Evolutionary conservation across 768 basidiomycete species (phyloP).

Genomic region (Lactifluus rugatus): DNA sequence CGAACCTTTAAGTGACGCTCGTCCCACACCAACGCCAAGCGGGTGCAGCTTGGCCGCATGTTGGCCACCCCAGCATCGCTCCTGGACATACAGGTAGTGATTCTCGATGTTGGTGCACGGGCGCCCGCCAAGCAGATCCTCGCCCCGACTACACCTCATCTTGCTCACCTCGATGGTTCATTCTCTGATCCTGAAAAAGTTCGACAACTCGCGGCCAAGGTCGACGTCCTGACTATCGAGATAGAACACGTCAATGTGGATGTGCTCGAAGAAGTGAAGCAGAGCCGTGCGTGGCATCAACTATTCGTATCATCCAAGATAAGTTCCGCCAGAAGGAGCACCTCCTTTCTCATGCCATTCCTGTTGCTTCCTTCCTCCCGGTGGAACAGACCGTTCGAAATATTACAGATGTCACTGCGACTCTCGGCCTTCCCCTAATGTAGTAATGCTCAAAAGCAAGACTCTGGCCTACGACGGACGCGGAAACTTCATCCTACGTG

Average conservation of each 20-base stretch:
- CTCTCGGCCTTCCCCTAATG: constrained; percentile 73
- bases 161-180: constrained; percentile 75
- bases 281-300: constrained; percentile 36
- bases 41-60: constrained; percentile 99
- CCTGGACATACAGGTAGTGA: constrained; percentile 70
- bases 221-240: constrained; percentile 87
- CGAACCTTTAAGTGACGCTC: neutral
- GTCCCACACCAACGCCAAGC: constrained; percentile 37
- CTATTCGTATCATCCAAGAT: constrained; percentile 79
- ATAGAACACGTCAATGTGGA: constrained; percentile 90
- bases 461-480: constrained; percentile 93
- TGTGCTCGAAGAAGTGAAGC: constrained; percentile 56
- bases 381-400: constrained; percentile 48
- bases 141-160: constrained; percentile 38
- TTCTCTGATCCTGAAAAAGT: constrained; percentile 78
- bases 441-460: constrained; percentile 97
- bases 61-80: constrained; percentile 82
- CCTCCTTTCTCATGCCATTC: constrained; percentile 39
- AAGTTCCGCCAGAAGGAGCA: constrained; percentile 56
- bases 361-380: constrained; percentile 49
- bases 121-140: constrained; percentile 87
- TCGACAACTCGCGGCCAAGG: constrained; percentile 63
- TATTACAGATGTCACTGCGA: constrained; percentile 40
- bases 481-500: constrained; percentile 75
- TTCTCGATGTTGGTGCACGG: constrained; percentile 75